Base-by-base conservation (phyloP, 495 filamentous ascomycete species). In the Neurospora discreta region DNA sequence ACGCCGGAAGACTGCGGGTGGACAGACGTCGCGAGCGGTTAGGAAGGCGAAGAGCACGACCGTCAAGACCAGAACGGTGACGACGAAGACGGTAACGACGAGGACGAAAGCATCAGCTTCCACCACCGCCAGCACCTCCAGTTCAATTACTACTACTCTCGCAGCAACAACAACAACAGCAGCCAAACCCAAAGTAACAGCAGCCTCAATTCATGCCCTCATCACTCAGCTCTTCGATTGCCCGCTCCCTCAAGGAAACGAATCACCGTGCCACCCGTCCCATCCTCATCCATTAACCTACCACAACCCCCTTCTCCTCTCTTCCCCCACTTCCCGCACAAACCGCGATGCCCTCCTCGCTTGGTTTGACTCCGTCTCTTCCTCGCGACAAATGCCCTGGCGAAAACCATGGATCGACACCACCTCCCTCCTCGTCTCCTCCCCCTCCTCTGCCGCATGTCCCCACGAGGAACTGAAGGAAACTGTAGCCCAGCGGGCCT, bases 311-410 rank as follows among this genome's bases (percentile, higher is more conserved):
- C 74, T 80, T n/a, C 79, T 85, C 2, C 78, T 85, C 23, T 73
- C 78, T 42, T 76, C 71, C 58, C 43, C 68, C 3, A n/a, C 74
- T 5, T 69, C 72, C 26, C 79, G 77, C 26, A 39, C 68, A 16
- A 69, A 39, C 13, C 79, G 79, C 2, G 68, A 68, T 10, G 69
- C 76, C 16, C 75, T 85, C 23, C 81, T 85, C 2, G 9, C 60
- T 36, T 85, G 84, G 84, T 85, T 83, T 68, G 77, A 79, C 70
- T 60, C 68, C 42, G 79, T 79, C 33, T 77, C 74, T 75, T 36
- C 74, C 36, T 23, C 42, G 1, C 83, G 84, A 40, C 68, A 77
- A 69, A 85, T 86, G 83, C 84, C 84, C 6, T 85, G 83, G 83
- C 80, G 84, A 70, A 83, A 84, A 69, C 46, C 81, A 15, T 86